A percentile compares a stretch with the other conserved stretches of the same genome.
These are phyloP conservation scores for Meira nashicola DNA, from an alignment of 1,284 basidiomycete species.

Conservation along the genomic window DNA sequence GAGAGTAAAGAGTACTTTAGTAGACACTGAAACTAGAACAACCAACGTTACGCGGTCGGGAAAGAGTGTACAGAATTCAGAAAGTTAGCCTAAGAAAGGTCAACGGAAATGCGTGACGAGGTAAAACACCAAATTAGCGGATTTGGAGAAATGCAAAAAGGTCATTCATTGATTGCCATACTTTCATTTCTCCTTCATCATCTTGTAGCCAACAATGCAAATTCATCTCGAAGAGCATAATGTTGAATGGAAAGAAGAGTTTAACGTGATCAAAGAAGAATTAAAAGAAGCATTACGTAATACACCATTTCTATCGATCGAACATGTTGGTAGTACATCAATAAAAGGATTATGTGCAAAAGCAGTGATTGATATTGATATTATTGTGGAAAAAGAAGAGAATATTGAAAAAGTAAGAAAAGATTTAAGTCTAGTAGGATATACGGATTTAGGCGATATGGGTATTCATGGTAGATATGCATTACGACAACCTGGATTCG, in stretches of 20 bases:
- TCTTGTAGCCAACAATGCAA: too few relatives aligned
- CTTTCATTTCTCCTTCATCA: too few relatives aligned
- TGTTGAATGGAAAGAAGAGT: neutral
- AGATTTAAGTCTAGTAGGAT: neutral
- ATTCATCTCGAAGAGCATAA: neutral
- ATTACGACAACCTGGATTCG: constrained; percentile 4
- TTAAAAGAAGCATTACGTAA: neutral
- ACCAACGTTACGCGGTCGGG: too few relatives aligned
- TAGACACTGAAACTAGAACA: too few relatives aligned
- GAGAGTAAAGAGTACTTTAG: too few relatives aligned
- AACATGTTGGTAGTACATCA: constrained; percentile 8
- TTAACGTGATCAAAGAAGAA: neutral
- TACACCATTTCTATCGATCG: neutral
- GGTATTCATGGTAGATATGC: neutral
- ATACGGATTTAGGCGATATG: constrained; percentile 1
- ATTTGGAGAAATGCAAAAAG: too few relatives aligned
- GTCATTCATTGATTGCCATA: too few relatives aligned
- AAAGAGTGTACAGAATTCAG: too few relatives aligned
- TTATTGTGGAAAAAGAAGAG: neutral
- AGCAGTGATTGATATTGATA: constrained; percentile 3
- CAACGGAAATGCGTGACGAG: too few relatives aligned
- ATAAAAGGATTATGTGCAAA: constrained; percentile 1
- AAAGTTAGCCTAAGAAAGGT: too few relatives aligned
- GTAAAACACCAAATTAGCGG: too few relatives aligned
- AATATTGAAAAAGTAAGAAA: neutral